These are phyloP conservation scores for Coniochaeta pulveracea DNA, from an alignment of 2,329 filamentous ascomycete species.

Conservation along the genomic window DNA sequence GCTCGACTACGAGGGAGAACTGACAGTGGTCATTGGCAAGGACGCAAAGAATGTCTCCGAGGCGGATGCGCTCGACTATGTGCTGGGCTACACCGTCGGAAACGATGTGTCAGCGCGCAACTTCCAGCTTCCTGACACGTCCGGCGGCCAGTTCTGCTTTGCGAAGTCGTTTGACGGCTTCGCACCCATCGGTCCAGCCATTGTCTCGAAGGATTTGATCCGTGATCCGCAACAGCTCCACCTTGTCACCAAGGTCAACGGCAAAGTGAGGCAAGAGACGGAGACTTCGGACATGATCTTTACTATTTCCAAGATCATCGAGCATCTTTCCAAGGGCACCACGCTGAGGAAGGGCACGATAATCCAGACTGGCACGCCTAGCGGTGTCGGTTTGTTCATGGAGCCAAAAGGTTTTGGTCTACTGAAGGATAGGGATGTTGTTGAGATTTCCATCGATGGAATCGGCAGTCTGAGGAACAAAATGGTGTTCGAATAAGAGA, in stretches of 20 bases:
- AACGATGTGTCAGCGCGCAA: constrained; percentile 4
- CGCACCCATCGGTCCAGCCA: constrained; percentile 27
- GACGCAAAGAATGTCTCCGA: constrained; percentile 3
- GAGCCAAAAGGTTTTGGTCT: constrained; percentile 3
- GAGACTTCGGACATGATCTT: constrained; percentile 25
- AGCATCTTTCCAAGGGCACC: constrained; percentile 24
- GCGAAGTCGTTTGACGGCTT: constrained; percentile 24
- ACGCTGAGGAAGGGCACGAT: constrained; percentile 24
- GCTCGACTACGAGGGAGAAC: constrained; percentile 5
- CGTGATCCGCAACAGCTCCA: constrained; percentile 8
- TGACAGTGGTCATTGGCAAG: constrained; percentile 3
- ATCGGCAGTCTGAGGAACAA: constrained; percentile 1
- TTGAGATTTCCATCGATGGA: not conserved
- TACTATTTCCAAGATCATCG: constrained; percentile 21
- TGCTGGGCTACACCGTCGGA: constrained; percentile 4
- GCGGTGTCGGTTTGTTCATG: constrained; percentile 3
- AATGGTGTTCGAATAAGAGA: not conserved
- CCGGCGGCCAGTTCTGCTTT: constrained; percentile 1
- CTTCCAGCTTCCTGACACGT: not conserved
- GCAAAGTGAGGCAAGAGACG: constrained; percentile 27
- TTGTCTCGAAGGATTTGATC: constrained; percentile 19
- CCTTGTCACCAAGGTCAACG: constrained; percentile 29
- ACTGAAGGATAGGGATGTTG: constrained; percentile 1
- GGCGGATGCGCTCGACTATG: constrained; percentile 1
- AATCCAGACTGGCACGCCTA: constrained; percentile 26